Evolutionary conservation across 306 rosid species (phyloP).

Genomic region (Echinosophora koreensis): DNA sequence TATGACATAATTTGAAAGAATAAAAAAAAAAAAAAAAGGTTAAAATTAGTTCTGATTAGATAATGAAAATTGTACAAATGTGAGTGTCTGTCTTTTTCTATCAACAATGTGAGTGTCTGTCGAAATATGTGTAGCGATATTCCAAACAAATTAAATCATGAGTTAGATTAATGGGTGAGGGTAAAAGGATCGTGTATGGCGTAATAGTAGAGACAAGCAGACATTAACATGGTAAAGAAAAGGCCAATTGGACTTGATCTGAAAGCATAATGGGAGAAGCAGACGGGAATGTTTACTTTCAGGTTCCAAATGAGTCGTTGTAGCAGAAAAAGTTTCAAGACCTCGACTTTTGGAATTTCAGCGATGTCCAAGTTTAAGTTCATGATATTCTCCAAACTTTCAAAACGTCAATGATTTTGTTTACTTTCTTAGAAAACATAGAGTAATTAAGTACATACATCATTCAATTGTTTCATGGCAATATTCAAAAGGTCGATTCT

Average conservation of each 20-base stretch:
- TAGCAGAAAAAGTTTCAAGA: constrained; percentile 33
- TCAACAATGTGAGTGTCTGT: not conserved
- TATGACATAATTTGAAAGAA: no score
- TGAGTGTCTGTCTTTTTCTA: not conserved
- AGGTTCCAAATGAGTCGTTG: constrained; percentile 21
- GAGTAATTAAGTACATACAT: not conserved
- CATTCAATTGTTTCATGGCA: not conserved
- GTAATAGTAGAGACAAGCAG: not conserved
- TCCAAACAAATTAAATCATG: not conserved
- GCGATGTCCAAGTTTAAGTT: constrained; percentile 1
- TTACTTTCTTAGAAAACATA: constrained; percentile 1
- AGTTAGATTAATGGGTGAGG: not conserved
- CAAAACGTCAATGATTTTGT: constrained; percentile 38
- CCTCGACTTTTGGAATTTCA: constrained; percentile 25
- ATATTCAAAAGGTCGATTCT: constrained; percentile 33
- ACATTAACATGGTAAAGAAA: not conserved
- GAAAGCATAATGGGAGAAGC: constrained; percentile 31
- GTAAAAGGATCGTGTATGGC: not conserved
- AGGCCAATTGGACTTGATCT: constrained; percentile 2
- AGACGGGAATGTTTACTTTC: constrained; percentile 50
- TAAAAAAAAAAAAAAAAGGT: no score
- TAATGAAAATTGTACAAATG: not conserved
- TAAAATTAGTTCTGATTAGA: not conserved
- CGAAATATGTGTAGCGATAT: not conserved
- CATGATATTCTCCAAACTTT: constrained; percentile 27